Percentiles rank a stretch among this genome's conserved stretches.
Conservation (phyloP, 2,329 filamentous ascomycete species). For the Aspergillus fumigatus region DNA sequence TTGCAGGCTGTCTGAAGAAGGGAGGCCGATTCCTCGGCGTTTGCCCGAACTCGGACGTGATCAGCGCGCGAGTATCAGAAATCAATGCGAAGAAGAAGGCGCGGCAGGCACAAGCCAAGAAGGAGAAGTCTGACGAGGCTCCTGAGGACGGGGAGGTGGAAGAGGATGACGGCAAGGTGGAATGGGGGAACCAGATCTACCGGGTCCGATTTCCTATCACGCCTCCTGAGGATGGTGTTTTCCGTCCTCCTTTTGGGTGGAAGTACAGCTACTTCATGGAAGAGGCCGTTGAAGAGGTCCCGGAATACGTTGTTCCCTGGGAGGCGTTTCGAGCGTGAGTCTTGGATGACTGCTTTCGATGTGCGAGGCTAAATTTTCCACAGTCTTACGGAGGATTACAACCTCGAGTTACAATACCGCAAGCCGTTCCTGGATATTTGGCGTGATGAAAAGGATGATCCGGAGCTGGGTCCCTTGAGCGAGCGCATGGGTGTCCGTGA, state of each 20-base stretch:
- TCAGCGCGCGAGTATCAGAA: conserved; percentile 70
- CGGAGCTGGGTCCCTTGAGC: conserved; percentile 73
- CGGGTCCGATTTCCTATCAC: conserved; percentile 79
- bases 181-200: conserved; percentile 94
- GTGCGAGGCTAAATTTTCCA: conserved; percentile 7
- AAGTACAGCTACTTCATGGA: conserved; percentile 96
- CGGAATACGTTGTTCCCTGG: conserved; percentile 98
- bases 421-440: conserved; percentile 88
- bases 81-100: conserved; percentile 61
- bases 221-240: conserved; percentile 80
- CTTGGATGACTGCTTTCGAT: neutral
- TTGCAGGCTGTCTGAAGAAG: conserved; percentile 84
- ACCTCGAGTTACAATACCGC: conserved; percentile 90
- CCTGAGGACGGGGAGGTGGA: conserved; percentile 48
- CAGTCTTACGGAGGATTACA: conserved; percentile 85
- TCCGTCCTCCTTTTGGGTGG: conserved; percentile 94
- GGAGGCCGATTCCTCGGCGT: conserved; percentile 91
- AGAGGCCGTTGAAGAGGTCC: conserved; percentile 92
- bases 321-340: conserved; percentile 80
- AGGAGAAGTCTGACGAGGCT: conserved; percentile 27
- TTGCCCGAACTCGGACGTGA: conserved; percentile 94
- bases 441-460: conserved; percentile 84
- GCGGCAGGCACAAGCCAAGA: conserved; percentile 41
- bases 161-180: conserved; percentile 61
- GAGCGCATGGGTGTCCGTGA: conserved; percentile 94